Evolutionary conservation across 352 stramenopile species (phyloP).

Genomic region (Phytopythium boreale): DNA sequence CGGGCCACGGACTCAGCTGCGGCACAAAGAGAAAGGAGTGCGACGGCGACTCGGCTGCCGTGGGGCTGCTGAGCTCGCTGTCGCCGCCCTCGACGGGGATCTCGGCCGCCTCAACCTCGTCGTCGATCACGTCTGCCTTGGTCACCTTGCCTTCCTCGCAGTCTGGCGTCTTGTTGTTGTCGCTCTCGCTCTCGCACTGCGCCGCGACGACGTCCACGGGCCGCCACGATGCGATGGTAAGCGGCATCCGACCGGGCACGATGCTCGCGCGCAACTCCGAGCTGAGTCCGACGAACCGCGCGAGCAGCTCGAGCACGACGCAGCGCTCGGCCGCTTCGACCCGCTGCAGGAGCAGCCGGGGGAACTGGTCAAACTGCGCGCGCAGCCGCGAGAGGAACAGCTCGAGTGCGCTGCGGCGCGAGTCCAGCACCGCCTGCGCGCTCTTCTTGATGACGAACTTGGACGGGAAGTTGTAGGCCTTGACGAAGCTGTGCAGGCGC

Average conservation of each 20-base stretch:
- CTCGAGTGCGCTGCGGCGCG: conserved; percentile 42
- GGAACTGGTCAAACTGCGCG: conserved; percentile 50
- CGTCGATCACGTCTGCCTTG: not conserved
- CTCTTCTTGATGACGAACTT: conserved; percentile 48
- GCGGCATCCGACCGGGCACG: conserved; percentile 9
- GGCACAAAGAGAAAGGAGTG: not conserved
- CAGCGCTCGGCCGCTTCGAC: conserved; percentile 39
- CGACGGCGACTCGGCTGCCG: not conserved
- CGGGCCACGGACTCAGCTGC: not conserved
- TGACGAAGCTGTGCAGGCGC: conserved; percentile 41
- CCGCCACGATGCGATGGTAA: conserved; percentile 19
- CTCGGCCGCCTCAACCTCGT: conserved; percentile 7
- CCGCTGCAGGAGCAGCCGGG: conserved; percentile 39
- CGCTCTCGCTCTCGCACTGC: not conserved
- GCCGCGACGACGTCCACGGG: not conserved
- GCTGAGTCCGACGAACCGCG: conserved; percentile 41
- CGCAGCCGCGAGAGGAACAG: conserved; percentile 41
- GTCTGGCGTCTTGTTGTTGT: not conserved
- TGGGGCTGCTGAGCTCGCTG: conserved; percentile 3
- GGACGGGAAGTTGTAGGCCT: conserved; percentile 51
- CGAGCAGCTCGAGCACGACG: conserved; percentile 36
- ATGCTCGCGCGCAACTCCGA: conserved; percentile 23
- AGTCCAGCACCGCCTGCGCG: conserved; percentile 29
- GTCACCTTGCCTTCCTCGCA: not conserved
- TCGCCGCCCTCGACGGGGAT: not conserved